Evolutionary conservation across 1,139 yeast genomes (phyloP), one percentile per base, ranked within the genome.

Genomic region (Torulaspora globosa): DNA sequence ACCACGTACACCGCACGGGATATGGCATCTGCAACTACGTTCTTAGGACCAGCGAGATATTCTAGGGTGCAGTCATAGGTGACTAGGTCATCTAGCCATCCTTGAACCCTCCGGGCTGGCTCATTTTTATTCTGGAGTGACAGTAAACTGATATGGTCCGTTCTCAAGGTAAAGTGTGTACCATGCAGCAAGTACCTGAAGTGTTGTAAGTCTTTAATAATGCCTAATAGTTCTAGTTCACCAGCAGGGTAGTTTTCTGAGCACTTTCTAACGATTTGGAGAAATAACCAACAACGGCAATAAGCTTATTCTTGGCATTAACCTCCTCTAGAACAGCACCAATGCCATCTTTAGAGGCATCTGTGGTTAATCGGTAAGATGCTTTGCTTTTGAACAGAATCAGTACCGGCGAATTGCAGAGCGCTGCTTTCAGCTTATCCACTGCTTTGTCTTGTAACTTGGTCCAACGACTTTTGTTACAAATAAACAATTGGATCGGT

Each of bases 251-350:
- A 52, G 8, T 37, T 41, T 28, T 35, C 29, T 52, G 52, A 4
- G 54, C 43, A 11, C 41, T 48, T 3, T 35, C 27, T 7, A 51
- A 26, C 3, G 51, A 19, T 19, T 50, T 50, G 6, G 51, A 52
- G 29, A 47, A 52, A 27, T 52, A 52, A 7, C 50, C 46, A 16
- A 52, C 48, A 5, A 46, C 52, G 21, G 51, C 52, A 10, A 51
- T 14, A 9, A 45, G 18, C 14, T 45, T 42, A 6, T 42, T 35
- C 10, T 38, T 43, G 3, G 38, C 42, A 28, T 28, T 14, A 1
- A 48, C 27, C 33, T 50, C 50, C 48, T 54, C 55, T 3, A 52
- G 40, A 18, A 53, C 54, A n/a, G 54, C 57, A 24, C 57, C 56
- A 10, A 52, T 36, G n/a, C 50, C 55, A 5, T 35, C 31, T 16